phyloP scores from a whole-genome alignment of 2,329 filamentous ascomycete genomes.

The Colletotrichum lindemuthianum region DNA sequence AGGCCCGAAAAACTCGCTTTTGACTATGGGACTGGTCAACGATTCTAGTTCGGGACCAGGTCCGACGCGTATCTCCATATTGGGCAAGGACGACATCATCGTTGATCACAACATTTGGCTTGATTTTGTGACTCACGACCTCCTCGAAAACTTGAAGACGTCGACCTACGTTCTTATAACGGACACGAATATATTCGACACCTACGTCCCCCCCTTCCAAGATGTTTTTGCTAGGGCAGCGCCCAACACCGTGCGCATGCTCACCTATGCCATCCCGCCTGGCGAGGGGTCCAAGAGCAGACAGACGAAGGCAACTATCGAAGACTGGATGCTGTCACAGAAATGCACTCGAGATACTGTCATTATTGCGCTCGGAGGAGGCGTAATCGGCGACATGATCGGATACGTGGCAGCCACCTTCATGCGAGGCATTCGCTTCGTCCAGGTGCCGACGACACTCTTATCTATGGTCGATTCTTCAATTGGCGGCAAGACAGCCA shows the following conservation, averaged over 20 bases:
- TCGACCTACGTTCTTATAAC: conserved; percentile 97
- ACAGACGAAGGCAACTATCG: conserved; percentile 92
- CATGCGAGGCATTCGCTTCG: conserved; percentile 96
- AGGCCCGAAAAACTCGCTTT: background rate
- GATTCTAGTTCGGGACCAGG: conserved; percentile 37
- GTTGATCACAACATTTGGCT: conserved; percentile 93
- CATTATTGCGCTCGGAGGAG: conserved; percentile 92
- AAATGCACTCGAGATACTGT: conserved; percentile 96
- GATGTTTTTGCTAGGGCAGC: conserved; percentile 46
- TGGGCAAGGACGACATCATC: conserved; percentile 90
- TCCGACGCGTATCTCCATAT: conserved; percentile 76
- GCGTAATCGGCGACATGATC: conserved; percentile 97
- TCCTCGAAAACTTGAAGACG: conserved; percentile 79
- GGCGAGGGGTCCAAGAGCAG: conserved; percentile 95
- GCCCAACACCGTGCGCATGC: conserved; percentile 69
- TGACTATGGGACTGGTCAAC: conserved; percentile 35
- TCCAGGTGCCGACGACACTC: conserved; percentile 95
- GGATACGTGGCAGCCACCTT: conserved; percentile 98
- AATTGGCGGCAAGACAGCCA: conserved; percentile 97
- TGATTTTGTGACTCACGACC: conserved; percentile 81
- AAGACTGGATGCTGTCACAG: conserved; percentile 95
- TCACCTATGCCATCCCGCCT: conserved; percentile 87
- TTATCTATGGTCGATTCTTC: conserved; percentile 98
- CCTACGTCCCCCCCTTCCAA: conserved; percentile 84
- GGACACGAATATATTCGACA: conserved; percentile 87